phyloP scores from a whole-genome alignment of 768 basidiomycete genomes.

The Suillus lakei region DNA sequence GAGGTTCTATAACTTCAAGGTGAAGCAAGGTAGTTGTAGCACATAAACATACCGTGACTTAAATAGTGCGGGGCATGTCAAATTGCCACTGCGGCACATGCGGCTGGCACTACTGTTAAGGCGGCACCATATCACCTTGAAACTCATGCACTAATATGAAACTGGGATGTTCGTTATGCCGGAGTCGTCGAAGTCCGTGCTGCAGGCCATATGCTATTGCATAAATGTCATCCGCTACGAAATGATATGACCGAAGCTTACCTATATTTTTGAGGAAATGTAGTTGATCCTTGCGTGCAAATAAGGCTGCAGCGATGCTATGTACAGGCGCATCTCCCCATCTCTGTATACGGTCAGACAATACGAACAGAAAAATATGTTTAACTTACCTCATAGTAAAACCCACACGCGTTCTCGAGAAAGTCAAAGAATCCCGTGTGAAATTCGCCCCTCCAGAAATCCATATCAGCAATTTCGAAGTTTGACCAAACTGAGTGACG shows the following conservation, averaged over 20 bases:
- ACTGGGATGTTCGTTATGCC: too few species aligned
- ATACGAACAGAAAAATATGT: background rate
- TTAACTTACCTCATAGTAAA: slow-evolving; percentile 78
- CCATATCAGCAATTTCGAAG: slow-evolving; percentile 87
- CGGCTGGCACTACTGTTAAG: too few species aligned
- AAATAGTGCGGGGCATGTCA: too few species aligned
- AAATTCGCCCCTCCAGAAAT: slow-evolving; percentile 83
- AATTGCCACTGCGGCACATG: too few species aligned
- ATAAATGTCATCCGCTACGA: too few species aligned
- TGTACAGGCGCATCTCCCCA: slow-evolving; percentile 95
- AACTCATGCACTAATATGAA: too few species aligned
- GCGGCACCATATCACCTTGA: too few species aligned
- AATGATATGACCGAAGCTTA: slow-evolving; percentile 23
- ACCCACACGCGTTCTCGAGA: slow-evolving; percentile 80
- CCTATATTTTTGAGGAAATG: slow-evolving; percentile 95
- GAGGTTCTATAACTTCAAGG: too few species aligned
- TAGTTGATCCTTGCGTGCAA: slow-evolving; percentile 86
- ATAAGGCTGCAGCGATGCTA: slow-evolving; percentile 88
- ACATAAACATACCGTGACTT: too few species aligned
- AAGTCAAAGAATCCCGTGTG: slow-evolving; percentile 85
- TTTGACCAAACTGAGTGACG: slow-evolving; percentile 82
- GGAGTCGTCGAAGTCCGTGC: too few species aligned
- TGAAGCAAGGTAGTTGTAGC: too few species aligned
- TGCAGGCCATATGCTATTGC: too few species aligned
- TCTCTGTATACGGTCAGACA: slow-evolving; percentile 47